Conservation (phyloP, 345 rosid species). For the Combretum micranthum region DNA sequence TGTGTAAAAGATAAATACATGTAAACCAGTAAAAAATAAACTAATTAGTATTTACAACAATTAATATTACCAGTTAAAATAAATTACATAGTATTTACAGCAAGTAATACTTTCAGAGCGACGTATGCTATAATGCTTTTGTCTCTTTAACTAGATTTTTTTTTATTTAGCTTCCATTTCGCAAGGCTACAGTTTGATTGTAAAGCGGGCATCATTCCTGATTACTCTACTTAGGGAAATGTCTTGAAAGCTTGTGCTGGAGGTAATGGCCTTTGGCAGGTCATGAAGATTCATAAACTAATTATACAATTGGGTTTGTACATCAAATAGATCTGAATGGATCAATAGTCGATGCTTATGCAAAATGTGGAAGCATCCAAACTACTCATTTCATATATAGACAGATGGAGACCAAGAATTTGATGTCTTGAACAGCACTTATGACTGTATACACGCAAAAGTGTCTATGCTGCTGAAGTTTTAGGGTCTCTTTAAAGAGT, state of each 20-base stretch:
- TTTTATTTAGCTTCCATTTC: neutral
- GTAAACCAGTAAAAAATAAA: no score
- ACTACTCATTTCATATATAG: slow-evolving; percentile 36
- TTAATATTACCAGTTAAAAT: no score
- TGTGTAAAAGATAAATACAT: no score
- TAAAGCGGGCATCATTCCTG: slow-evolving; percentile 45
- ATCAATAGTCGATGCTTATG: slow-evolving; percentile 53
- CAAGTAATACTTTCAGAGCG: no score
- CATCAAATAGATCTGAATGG: slow-evolving; percentile 35
- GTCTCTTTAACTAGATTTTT: neutral
- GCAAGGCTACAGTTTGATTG: slow-evolving; percentile 10
- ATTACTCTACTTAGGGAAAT: slow-evolving; percentile 57
- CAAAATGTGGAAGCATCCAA: slow-evolving; percentile 44
- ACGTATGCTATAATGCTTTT: no score
- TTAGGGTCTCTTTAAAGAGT: slow-evolving; percentile 48
- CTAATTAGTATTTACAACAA: no score
- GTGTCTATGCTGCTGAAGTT: slow-evolving; percentile 22
- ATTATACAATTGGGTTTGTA: slow-evolving; percentile 37
- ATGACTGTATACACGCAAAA: slow-evolving; percentile 42
- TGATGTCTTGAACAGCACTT: slow-evolving; percentile 55
- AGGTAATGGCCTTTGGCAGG: slow-evolving; percentile 21
- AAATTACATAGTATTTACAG: no score
- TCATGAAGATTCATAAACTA: slow-evolving; percentile 49
- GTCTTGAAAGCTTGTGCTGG: slow-evolving; percentile 47
- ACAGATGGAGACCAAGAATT: slow-evolving; percentile 35